These are phyloP conservation scores for Psilocybe cubensis DNA, from an alignment of 768 basidiomycete genomes.

Conservation along the genomic window DNA sequence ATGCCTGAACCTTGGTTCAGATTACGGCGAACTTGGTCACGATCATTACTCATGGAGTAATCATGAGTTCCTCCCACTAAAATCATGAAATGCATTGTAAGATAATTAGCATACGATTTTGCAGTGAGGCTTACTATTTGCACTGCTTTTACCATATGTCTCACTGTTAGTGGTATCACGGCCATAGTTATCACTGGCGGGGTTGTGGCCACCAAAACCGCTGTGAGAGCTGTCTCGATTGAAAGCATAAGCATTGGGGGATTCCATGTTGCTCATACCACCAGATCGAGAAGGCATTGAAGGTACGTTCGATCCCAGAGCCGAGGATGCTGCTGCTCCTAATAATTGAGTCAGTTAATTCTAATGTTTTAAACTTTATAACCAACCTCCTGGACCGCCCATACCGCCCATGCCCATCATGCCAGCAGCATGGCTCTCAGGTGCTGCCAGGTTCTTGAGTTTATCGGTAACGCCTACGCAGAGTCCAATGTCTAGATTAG, in stretches of 20 bases:
- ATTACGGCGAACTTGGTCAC: background rate
- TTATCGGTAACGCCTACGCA: background rate
- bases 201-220: constrained; percentile 1
- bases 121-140: background rate
- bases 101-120: background rate
- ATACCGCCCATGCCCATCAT: background rate
- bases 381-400: background rate
- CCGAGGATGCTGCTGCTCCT: background rate
- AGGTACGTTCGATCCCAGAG: background rate
- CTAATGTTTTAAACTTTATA: background rate
- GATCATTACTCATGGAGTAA: background rate
- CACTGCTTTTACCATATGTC: background rate
- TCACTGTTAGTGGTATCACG: constrained; percentile 4
- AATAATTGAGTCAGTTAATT: background rate
- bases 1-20: background rate
- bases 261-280: background rate
- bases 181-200: background rate
- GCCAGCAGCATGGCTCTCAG: background rate
- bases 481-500: too few species aligned
- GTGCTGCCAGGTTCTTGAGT: background rate
- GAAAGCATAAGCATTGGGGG: background rate
- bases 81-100: background rate
- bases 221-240: constrained; percentile 2
- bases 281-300: background rate
- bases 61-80: background rate